Percentiles rank a stretch among this genome's conserved stretches.
Conservation (phyloP, 805 yeast species). For the Starmerella vaccinii region DNA sequence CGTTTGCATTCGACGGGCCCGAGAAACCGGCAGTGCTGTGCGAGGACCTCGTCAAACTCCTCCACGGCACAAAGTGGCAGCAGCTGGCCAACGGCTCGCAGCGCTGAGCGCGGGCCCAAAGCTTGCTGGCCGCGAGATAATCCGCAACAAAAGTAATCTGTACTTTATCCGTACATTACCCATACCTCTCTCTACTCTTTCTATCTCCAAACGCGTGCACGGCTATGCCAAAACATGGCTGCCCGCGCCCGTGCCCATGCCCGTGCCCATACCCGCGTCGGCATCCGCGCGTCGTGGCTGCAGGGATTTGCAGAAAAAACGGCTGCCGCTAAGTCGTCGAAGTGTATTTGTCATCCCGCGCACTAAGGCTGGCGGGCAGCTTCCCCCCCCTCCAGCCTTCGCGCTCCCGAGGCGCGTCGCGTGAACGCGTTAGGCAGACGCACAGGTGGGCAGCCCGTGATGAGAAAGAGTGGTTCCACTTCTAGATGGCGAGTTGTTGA, state of each 20-base stretch:
- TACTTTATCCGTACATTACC: neutral
- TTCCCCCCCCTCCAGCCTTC: no score
- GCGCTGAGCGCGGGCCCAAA: neutral
- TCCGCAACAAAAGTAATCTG: neutral
- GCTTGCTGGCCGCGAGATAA: neutral
- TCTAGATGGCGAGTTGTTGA: no score
- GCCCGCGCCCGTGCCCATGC: no score
- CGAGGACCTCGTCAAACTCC: constrained; percentile 47
- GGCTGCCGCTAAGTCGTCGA: neutral
- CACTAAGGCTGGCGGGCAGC: neutral
- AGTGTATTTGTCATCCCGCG: neutral
- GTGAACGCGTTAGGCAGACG: no score
- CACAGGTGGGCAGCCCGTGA: no score
- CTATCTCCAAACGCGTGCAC: no score
- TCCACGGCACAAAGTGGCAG: constrained; percentile 79
- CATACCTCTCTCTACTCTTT: neutral
- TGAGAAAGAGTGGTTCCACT: no score
- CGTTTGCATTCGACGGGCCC: constrained; percentile 88
- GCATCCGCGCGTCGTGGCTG: neutral
- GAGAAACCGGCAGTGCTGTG: constrained; percentile 59
- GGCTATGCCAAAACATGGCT: no score
- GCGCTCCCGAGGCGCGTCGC: neutral
- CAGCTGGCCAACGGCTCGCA: constrained; percentile 29
- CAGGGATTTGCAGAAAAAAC: no score
- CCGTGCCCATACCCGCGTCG: no score